A percentile compares a stretch with the other conserved stretches of the same genome.
These are phyloP conservation scores for Otatea glauca DNA, from an alignment of 176 grass and related monocot species.

Conservation along the genomic window DNA sequence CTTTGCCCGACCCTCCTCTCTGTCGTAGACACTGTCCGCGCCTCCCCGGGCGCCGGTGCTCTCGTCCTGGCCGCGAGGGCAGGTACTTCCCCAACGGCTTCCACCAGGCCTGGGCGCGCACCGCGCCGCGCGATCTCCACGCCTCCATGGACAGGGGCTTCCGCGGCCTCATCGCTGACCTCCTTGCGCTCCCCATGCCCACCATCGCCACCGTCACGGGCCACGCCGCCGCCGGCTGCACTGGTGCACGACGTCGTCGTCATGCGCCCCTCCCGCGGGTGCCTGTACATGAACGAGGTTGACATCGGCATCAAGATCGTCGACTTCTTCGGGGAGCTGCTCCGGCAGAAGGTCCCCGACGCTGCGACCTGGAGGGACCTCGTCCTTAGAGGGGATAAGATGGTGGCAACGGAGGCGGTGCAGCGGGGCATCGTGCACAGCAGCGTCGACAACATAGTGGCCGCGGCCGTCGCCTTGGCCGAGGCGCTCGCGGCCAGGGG, in stretches of 20 bases:
- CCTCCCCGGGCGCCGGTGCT: slow-evolving; percentile 33
- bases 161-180: slow-evolving; percentile 51
- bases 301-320: slow-evolving; percentile 65
- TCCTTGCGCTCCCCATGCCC: slow-evolving; percentile 74
- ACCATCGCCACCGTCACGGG: slow-evolving; percentile 66
- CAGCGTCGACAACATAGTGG: slow-evolving; percentile 42
- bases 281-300: slow-evolving; percentile 93
- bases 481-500: slow-evolving; percentile 53
- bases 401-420: slow-evolving; percentile 54
- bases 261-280: slow-evolving; percentile 68
- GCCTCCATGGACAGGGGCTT: slow-evolving; percentile 32
- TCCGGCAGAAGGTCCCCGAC: slow-evolving; percentile 80
- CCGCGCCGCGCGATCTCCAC: slow-evolving; percentile 30
- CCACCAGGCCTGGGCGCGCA: slow-evolving; percentile 59
- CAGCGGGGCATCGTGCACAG: slow-evolving; percentile 62
- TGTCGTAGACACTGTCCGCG: slow-evolving; percentile 31
- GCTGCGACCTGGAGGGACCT: slow-evolving; percentile 55
- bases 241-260: slow-evolving; percentile 68
- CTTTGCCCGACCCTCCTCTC: slow-evolving; percentile 49
- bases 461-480: slow-evolving; percentile 40
- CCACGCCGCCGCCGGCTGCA: slow-evolving; percentile 63
- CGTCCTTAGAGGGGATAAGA: slow-evolving; percentile 47
- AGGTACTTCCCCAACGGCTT: slow-evolving; percentile 92
- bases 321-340: slow-evolving; percentile 55
- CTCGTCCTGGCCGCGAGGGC: slow-evolving; percentile 67